Evolutionary conservation across 2,329 filamentous ascomycete genomes (phyloP).

Genomic region (Elsinoe perseae): DNA sequence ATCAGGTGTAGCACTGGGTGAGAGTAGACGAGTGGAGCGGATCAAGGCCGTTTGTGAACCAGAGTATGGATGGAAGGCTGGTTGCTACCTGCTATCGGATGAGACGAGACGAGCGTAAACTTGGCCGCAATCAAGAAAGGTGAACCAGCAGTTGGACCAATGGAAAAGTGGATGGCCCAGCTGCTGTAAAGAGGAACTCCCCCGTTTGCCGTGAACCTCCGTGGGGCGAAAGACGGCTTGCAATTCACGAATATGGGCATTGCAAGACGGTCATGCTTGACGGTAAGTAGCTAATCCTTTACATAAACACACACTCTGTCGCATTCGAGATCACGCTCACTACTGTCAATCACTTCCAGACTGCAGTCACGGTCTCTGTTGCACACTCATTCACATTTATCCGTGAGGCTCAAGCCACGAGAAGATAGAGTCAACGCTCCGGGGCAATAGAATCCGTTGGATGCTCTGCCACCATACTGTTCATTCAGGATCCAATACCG

Average conservation of each 20-base stretch:
- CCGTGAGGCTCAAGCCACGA: slow-evolving; percentile 3
- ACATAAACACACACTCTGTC: no score
- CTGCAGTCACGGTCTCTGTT: no score
- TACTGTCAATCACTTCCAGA: neutral
- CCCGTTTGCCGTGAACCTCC: slow-evolving; percentile 1
- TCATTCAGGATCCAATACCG: slow-evolving; percentile 4
- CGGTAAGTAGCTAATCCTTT: no score
- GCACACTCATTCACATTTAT: neutral
- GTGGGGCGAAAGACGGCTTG: neutral
- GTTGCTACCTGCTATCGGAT: neutral
- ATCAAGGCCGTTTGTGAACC: slow-evolving; percentile 5
- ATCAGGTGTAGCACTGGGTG: neutral
- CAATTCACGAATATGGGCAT: neutral
- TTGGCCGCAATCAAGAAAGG: neutral
- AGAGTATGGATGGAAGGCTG: slow-evolving; percentile 1
- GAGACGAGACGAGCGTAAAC: neutral
- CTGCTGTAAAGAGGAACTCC: neutral
- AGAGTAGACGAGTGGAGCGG: slow-evolving; percentile 5
- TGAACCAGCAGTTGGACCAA: neutral
- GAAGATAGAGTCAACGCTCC: neutral
- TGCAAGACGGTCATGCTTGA: neutral
- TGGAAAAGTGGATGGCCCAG: neutral
- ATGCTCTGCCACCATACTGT: neutral
- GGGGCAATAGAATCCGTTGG: slow-evolving; percentile 5
- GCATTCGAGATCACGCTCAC: no score